phyloP scores from a whole-genome alignment of 495 filamentous ascomycete genomes.

The Penicillium flavigenum region DNA sequence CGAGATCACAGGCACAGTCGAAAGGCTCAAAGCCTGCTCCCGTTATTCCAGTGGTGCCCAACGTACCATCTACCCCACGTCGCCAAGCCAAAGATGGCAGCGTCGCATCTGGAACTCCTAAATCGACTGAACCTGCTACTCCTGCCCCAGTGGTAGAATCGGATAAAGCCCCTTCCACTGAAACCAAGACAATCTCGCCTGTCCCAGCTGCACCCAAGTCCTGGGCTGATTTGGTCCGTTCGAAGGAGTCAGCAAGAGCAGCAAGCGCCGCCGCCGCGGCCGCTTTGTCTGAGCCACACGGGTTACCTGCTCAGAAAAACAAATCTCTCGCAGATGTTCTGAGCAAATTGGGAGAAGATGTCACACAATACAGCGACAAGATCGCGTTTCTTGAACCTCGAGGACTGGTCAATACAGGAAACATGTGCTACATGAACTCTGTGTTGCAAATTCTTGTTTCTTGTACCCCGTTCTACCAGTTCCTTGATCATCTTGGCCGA shows the following conservation, averaged over 20 bases:
- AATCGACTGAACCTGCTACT: conserved; percentile 26
- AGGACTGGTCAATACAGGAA: conserved; percentile 93
- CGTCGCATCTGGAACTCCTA: conserved; percentile 39
- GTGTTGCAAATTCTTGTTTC: conserved; percentile 93
- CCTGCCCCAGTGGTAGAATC: conserved; percentile 21
- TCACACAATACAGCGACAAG: conserved; percentile 57
- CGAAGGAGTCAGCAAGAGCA: conserved; percentile 40
- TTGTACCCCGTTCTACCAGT: conserved; percentile 91
- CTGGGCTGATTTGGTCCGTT: conserved; percentile 74
- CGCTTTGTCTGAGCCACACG: conserved; percentile 43
- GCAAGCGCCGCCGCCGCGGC: conserved; percentile 19
- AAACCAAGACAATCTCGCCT: conserved; percentile 42
- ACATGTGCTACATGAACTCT: conserved; percentile 99
- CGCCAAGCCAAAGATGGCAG: conserved; percentile 46
- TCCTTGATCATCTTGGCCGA: conserved; percentile 83
- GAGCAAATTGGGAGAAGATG: conserved; percentile 60
- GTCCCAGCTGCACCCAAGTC: conserved; percentile 59
- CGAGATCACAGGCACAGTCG: conserved; percentile 41
- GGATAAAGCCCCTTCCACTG: conserved; percentile 23
- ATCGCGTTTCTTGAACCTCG: conserved; percentile 88
- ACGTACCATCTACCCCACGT: conserved; percentile 44
- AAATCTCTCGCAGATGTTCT: conserved; percentile 73
- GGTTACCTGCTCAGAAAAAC: conserved; percentile 49
- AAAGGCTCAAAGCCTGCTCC: conserved; percentile 56
- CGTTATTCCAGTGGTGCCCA: conserved; percentile 66